Percentiles rank a stretch among this genome's conserved stretches.
These are phyloP conservation scores for Zygosaccharomyces pseudobailii DNA, from an alignment of 1,139 yeast species.

Conservation along the genomic window DNA sequence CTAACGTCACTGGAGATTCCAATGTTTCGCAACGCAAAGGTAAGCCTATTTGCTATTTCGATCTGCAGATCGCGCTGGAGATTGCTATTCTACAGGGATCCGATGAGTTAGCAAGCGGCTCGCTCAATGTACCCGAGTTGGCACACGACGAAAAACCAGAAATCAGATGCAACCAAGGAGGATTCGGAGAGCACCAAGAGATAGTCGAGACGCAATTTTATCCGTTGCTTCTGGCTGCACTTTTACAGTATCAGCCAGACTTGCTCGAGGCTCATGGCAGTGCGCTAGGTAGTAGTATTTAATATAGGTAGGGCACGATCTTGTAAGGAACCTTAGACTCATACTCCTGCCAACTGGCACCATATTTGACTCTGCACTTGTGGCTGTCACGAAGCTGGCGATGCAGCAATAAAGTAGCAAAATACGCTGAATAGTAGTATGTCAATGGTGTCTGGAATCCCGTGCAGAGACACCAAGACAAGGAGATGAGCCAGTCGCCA, in stretches of 20 bases:
- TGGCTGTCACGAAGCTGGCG: constrained; percentile 90
- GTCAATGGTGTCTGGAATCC: constrained; percentile 79
- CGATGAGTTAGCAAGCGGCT: constrained; percentile 34
- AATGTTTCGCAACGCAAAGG: constrained; percentile 81
- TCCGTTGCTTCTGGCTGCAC: constrained; percentile 46
- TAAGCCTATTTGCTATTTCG: constrained; percentile 69
- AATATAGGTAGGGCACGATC: constrained; percentile 84
- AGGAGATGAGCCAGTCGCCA: constrained; percentile 92
- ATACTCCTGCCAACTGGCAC: constrained; percentile 79
- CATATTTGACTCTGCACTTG: constrained; percentile 83
- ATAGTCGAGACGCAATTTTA: constrained; percentile 45
- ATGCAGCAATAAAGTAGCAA: constrained; percentile 75
- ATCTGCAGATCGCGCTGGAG: constrained; percentile 50
- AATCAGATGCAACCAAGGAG: constrained; percentile 35
- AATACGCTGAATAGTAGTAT: constrained; percentile 80
- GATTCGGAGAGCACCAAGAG: constrained; percentile 21
- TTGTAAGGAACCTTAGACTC: constrained; percentile 78
- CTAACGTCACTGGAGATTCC: constrained; percentile 63
- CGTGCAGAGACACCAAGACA: constrained; percentile 91
- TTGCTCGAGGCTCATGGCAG: constrained; percentile 56
- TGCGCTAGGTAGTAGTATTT: constrained; percentile 41
- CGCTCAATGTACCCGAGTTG: constrained; percentile 55
- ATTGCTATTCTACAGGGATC: constrained; percentile 38
- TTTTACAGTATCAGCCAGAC: constrained; percentile 57
- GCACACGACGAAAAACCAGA: constrained; percentile 61